Percentiles rank a stretch among this genome's conserved stretches.
These are phyloP conservation scores for Noccaea bulbosa DNA, from an alignment of 345 rosid species.

Conservation along the genomic window DNA sequence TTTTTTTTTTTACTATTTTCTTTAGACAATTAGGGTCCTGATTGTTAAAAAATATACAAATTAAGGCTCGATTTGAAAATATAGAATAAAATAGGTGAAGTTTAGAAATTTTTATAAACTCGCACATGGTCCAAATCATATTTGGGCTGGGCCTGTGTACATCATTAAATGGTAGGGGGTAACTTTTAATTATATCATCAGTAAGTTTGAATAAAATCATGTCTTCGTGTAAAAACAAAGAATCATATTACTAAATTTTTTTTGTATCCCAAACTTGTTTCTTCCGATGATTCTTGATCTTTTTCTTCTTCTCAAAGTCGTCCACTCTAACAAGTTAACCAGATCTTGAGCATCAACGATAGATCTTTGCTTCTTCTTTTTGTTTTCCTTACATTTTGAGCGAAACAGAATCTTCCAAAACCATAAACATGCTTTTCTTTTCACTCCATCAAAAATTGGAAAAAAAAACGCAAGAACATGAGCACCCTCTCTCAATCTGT, in stretches of 20 bases:
- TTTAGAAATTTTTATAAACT: too few relatives aligned
- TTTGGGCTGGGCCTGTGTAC: too few relatives aligned
- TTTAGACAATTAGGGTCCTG: too few relatives aligned
- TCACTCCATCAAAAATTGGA: constrained; percentile 2
- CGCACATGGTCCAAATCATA: too few relatives aligned
- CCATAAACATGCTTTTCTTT: constrained; percentile 25
- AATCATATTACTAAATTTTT: constrained; percentile 28
- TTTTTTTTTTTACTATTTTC: too few relatives aligned
- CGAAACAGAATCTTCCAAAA: constrained; percentile 10
- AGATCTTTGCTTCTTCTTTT: neutral
- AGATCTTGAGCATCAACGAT: constrained; percentile 5
- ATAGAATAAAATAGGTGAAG: too few relatives aligned
- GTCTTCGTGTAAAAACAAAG: constrained; percentile 20
- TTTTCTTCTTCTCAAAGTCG: constrained; percentile 11
- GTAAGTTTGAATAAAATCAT: constrained; percentile 5
- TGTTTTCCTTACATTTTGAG: constrained; percentile 1
- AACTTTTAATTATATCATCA: neutral
- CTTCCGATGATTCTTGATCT: constrained; percentile 25
- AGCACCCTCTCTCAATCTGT: constrained; percentile 19
- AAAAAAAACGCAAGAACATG: constrained; percentile 3
- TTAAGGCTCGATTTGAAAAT: too few relatives aligned
- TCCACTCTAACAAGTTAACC: constrained; percentile 34
- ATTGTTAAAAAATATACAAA: too few relatives aligned
- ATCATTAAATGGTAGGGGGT: neutral
- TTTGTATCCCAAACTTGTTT: constrained; percentile 30